Evolutionary conservation across 768 basidiomycete genomes (phyloP).

Genomic region (Podaxis pistillaris): DNA sequence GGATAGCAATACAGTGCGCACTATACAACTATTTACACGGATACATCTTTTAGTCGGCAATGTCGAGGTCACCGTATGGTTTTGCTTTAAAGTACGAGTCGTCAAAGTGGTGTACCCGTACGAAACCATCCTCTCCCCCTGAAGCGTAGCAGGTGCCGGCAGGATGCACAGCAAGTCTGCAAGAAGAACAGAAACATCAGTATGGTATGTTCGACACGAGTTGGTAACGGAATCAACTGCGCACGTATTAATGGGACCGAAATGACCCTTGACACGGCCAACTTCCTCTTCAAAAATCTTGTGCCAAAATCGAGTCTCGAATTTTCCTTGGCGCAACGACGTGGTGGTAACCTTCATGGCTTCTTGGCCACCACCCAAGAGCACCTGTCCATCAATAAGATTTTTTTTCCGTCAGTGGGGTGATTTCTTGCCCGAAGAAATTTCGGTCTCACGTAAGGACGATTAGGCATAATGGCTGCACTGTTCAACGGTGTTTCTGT

Average conservation of each 20-base stretch:
- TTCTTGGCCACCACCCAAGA: conserved; percentile 96
- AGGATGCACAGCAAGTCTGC: conserved; percentile 90
- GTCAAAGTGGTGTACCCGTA: conserved; percentile 90
- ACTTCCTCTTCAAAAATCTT: conserved; percentile 96
- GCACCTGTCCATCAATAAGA: conserved; percentile 48
- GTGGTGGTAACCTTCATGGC: conserved; percentile 98
- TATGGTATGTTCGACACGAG: neutral
- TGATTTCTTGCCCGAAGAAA: neutral
- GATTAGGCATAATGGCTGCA: conserved; percentile 78
- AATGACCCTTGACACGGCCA: conserved; percentile 96
- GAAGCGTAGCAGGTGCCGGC: conserved; percentile 86
- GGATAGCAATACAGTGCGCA: neutral
- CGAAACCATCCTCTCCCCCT: conserved; percentile 95
- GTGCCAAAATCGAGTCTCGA: conserved; percentile 99
- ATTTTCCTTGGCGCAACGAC: conserved; percentile 90
- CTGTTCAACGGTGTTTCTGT: conserved; percentile 97
- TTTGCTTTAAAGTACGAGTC: conserved; percentile 90
- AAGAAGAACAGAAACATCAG: neutral
- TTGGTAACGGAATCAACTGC: conserved; percentile 30
- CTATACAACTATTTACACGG: neutral
- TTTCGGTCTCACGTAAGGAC: conserved; percentile 68
- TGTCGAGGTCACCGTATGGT: conserved; percentile 89
- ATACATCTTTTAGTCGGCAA: conserved; percentile 38
- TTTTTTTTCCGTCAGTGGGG: neutral
- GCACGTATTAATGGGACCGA: conserved; percentile 94